These are phyloP conservation scores for Uronychia setigera DNA, from an alignment of 73 alveolate species.

Conservation along the genomic window DNA sequence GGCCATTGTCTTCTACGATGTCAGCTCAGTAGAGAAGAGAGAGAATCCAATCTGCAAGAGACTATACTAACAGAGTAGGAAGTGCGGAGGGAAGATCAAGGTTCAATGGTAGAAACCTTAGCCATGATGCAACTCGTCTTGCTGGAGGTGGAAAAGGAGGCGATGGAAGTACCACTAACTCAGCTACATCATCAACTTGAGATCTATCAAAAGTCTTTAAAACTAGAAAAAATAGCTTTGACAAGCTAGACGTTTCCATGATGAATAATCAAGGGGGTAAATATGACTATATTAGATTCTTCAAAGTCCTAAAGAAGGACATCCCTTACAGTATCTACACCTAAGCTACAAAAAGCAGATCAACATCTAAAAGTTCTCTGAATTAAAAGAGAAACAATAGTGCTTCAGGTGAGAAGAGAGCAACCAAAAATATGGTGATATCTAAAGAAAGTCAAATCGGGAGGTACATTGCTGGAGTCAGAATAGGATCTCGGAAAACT, in stretches of 20 bases:
- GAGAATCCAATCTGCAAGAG: neutral
- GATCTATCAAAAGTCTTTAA: neutral
- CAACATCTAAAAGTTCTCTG: neutral
- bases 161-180: too few species aligned
- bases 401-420: neutral
- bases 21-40: too few species aligned
- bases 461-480: too few species aligned
- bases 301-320: neutral
- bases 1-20: neutral
- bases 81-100: neutral
- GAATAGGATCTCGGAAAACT: too few species aligned
- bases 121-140: too few species aligned
- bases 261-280: neutral
- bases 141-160: too few species aligned
- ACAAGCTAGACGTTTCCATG: neutral
- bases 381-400: neutral
- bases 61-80: neutral
- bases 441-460: too few species aligned
- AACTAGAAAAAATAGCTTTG: neutral
- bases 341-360: neutral
- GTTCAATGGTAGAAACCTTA: neutral
- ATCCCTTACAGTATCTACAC: too few species aligned
- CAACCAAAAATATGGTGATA: neutral
- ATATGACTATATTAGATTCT: neutral
- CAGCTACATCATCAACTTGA: too few species aligned